Evolutionary conservation across 257 asterid genomes (phyloP), one percentile per base, ranked within the genome.

Genomic region (Rehmannia glutinosa): DNA sequence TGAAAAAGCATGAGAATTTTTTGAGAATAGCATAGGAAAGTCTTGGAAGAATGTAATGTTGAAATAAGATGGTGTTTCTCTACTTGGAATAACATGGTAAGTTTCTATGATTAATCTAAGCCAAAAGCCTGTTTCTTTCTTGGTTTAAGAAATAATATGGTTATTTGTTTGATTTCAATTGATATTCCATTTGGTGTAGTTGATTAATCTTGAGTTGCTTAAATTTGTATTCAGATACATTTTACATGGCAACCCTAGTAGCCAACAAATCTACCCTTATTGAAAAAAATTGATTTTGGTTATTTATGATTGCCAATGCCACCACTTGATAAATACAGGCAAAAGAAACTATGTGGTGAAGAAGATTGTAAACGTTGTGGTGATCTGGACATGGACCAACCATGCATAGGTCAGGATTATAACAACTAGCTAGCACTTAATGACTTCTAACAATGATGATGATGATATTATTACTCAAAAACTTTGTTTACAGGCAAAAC

Each of bases 341-440:
- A 83, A 77, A 85, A 92, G 89, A 87, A 87, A 77, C 75, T 89
- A 47, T 92, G 96, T 25, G 96, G 96, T 70, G 98, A 92, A 80
- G 96, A 89, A 67, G 95, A 83, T 45, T 91, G 98, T 58, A 82
- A 79, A 69, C 89, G 85, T 28, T 92, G 98, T 71, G 87, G 92
- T 59, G 75, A 89, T 55, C 76, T 66, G 55, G 94, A 91, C 79
- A 35, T 77, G 70, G 77, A 81, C 49, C 82, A 87, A 71, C 92
- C 89, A 1, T 91, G 98, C 77, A 56, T 73, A 71, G 96, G 98
- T 89, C 41, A 42, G 86, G 78, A 19, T 27, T 51, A 6, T 16
- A 17, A 53, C 55, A 47, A 53, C 38, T 51, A 41, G 24, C 23
- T 38, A 32, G 4, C 32, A 4, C 43, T 68, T 6, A 50, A 1